phyloP scores from a whole-genome alignment of 2,329 filamentous ascomycete species.

The Eutypa lata region DNA sequence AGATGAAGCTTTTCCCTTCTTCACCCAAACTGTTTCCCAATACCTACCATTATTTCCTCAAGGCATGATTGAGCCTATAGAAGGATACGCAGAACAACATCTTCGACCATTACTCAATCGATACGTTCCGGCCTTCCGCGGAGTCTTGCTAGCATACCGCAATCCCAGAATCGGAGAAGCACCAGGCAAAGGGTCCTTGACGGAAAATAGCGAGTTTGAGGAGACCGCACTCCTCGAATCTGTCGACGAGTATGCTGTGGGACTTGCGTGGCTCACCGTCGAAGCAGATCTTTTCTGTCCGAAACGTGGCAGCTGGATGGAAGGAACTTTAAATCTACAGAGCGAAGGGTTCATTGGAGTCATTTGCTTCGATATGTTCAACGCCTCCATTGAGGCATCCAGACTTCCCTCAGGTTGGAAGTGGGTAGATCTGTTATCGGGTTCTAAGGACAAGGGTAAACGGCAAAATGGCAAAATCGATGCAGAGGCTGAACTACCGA shows the following conservation, averaged over 20 bases:
- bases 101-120: constrained; percentile 72
- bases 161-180: constrained; percentile 64
- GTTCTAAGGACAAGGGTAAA: constrained; percentile 12
- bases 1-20: constrained; percentile 64
- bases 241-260: constrained; percentile 79
- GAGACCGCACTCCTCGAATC: constrained; percentile 47
- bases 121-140: constrained; percentile 69
- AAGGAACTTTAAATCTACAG: constrained; percentile 81
- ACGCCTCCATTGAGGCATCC: constrained; percentile 76
- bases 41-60: constrained; percentile 73
- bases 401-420: constrained; percentile 76
- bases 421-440: constrained; percentile 65
- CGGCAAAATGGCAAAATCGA: constrained; percentile 9
- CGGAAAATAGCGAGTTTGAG: constrained; percentile 43
- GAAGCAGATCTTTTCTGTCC: constrained; percentile 85
- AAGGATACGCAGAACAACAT: constrained; percentile 70
- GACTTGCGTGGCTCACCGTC: constrained; percentile 83
- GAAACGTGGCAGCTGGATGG: constrained; percentile 66
- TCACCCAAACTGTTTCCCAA: constrained; percentile 74
- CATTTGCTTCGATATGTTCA: constrained; percentile 88
- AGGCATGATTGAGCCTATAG: constrained; percentile 66
- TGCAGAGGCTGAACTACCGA: constrained; percentile 29
- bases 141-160: constrained; percentile 71
- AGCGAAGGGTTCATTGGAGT: constrained; percentile 87
- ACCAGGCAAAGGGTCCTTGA: constrained; percentile 47